These are phyloP conservation scores for Xylariaceae sp. DNA, from an alignment of 2,329 filamentous ascomycete genomes.

Conservation along the genomic window DNA sequence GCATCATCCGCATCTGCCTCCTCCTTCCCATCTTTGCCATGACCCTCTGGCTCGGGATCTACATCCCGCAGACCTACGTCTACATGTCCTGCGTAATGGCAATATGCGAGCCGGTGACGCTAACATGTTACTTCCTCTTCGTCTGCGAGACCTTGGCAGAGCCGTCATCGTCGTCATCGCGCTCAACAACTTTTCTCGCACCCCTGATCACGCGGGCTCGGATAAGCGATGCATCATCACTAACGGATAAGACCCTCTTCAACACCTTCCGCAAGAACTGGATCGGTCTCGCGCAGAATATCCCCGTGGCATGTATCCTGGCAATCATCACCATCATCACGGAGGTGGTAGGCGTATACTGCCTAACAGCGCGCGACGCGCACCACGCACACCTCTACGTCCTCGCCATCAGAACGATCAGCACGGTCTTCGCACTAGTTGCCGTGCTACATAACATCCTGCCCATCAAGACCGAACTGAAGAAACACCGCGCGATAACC, in stretches of 20 bases:
- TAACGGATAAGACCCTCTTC: constrained; percentile 14
- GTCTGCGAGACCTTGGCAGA: constrained; percentile 38
- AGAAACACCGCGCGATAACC: constrained; percentile 21
- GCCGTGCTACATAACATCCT: constrained; percentile 23
- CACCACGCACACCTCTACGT: constrained; percentile 32
- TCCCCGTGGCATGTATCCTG: constrained; percentile 34
- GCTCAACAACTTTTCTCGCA: constrained; percentile 35
- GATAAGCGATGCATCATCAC: neutral
- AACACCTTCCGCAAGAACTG: constrained; percentile 28
- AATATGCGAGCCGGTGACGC: constrained; percentile 36
- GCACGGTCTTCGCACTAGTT: constrained; percentile 24
- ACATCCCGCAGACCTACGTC: constrained; percentile 34
- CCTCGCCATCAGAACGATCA: constrained; percentile 26
- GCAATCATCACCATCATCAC: constrained; percentile 37
- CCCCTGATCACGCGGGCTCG: constrained; percentile 29
- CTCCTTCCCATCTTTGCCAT: constrained; percentile 39
- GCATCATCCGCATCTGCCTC: constrained; percentile 39
- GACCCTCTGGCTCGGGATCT: constrained; percentile 36
- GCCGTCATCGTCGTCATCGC: constrained; percentile 3
- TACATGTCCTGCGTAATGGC: constrained; percentile 39
- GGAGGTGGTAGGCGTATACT: constrained; percentile 30
- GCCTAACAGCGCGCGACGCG: constrained; percentile 27
- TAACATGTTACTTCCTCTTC: constrained; percentile 42
- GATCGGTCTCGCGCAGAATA: constrained; percentile 39
- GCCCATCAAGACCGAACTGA: constrained; percentile 20